phyloP scores from a whole-genome alignment of 805 yeast species.

The Yarrowia sp. region DNA sequence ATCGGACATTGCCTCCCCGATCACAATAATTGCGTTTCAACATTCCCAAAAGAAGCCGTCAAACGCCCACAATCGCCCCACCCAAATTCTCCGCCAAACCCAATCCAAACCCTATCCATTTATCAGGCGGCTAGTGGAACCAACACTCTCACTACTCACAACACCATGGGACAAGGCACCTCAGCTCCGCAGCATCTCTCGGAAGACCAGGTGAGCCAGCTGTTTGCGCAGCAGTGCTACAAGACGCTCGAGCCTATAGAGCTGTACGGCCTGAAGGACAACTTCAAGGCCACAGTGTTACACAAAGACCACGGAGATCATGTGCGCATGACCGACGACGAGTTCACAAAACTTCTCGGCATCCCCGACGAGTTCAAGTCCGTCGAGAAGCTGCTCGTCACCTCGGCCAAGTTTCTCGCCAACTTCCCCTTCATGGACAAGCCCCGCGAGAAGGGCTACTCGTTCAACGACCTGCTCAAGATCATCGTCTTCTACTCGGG shows the following conservation, averaged over 20 bases:
- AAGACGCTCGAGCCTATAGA: slow-evolving; percentile 20
- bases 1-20: too few relatives aligned
- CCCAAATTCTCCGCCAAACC: not conserved
- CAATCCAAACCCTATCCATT: not conserved
- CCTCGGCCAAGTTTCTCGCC: slow-evolving; percentile 12
- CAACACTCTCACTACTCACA: not conserved
- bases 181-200: slow-evolving; percentile 3
- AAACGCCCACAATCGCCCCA: too few relatives aligned
- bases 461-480: slow-evolving; percentile 16
- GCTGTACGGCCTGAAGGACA: slow-evolving; percentile 7
- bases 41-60: too few relatives aligned
- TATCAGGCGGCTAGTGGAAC: slow-evolving; percentile 12
- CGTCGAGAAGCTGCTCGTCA: not conserved
- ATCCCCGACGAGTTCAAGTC: not conserved
- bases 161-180: slow-evolving; percentile 5
- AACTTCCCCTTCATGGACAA: slow-evolving; percentile 14
- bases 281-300: not conserved
- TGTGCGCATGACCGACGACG: slow-evolving; percentile 29
- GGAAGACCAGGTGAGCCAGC: not conserved
- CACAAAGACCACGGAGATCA: slow-evolving; percentile 1
- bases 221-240: slow-evolving; percentile 13
- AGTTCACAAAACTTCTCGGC: slow-evolving; percentile 24
- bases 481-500: slow-evolving; percentile 18
- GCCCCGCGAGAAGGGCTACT: slow-evolving; percentile 3
- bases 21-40: too few relatives aligned